Percentiles rank a stretch among this genome's conserved stretches.
Evolutionary conservation across 2,329 filamentous ascomycete genomes (phyloP).

Genomic region (Colletotrichum camelliae): DNA sequence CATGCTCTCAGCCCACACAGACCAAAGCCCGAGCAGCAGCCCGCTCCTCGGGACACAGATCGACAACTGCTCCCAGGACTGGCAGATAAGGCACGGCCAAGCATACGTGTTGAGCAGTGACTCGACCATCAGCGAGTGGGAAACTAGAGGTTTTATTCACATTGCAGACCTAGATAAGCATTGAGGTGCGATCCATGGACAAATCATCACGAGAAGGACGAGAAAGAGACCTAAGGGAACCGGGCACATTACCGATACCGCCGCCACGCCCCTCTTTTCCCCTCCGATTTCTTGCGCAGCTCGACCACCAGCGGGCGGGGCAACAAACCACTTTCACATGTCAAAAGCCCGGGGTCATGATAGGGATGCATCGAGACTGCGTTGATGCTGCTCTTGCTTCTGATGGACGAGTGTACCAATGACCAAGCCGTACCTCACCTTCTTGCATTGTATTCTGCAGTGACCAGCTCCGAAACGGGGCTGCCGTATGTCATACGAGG

Average conservation of each 20-base stretch:
- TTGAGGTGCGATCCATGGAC: not conserved
- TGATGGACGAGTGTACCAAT: not conserved
- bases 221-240: not conserved
- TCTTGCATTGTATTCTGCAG: not conserved
- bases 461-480: not conserved
- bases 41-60: conserved; percentile 3
- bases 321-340: conserved; percentile 18
- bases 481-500: not conserved
- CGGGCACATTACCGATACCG: not conserved
- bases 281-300: not conserved
- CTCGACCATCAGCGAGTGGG: not conserved
- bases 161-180: not conserved
- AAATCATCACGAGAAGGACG: not conserved
- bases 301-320: not conserved
- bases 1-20: not conserved
- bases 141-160: not conserved
- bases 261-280: not conserved
- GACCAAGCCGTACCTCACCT: not conserved
- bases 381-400: not conserved
- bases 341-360: conserved; percentile 4
- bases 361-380: conserved; percentile 10
- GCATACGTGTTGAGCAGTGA: conserved; percentile 1
- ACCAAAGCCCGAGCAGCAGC: not conserved
- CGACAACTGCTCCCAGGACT: not conserved
- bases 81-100: conserved; percentile 11